phyloP scores from a whole-genome alignment of 2,329 filamentous ascomycete genomes.

The Colletotrichum truncatum region DNA sequence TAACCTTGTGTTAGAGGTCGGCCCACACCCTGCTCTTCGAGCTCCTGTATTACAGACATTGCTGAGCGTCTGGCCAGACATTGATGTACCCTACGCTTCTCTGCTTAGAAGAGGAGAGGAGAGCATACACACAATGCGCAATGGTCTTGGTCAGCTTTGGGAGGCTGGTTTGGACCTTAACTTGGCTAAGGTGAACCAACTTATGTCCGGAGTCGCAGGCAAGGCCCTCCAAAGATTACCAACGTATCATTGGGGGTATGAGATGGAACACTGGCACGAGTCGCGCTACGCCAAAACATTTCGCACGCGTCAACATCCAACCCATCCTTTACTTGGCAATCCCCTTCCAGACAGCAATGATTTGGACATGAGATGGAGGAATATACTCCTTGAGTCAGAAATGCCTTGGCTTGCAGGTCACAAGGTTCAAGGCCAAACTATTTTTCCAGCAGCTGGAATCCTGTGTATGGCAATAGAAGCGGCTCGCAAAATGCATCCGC shows the following conservation, averaged over 20 bases:
- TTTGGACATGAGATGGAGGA: conserved; percentile 17
- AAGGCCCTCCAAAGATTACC: conserved; percentile 41
- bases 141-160: conserved; percentile 28
- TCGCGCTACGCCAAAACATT: conserved; percentile 36
- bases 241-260: conserved; percentile 46
- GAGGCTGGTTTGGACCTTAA: not conserved
- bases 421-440: conserved; percentile 41
- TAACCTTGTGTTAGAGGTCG: conserved; percentile 40
- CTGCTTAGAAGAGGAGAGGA: conserved; percentile 30
- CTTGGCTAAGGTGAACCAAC: not conserved
- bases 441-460: conserved; percentile 56
- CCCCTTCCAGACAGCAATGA: not conserved
- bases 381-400: conserved; percentile 25
- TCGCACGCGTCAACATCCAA: conserved; percentile 37
- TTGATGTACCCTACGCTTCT: conserved; percentile 35
- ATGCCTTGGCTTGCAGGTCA: conserved; percentile 48
- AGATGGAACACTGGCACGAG: conserved; percentile 42
- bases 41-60: conserved; percentile 44
- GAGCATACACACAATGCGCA: conserved; percentile 33
- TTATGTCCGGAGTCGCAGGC: conserved; percentile 9
- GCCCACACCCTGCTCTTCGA: conserved; percentile 49
- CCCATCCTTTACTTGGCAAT: conserved; percentile 43
- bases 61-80: not conserved
- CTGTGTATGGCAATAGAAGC: conserved; percentile 54
- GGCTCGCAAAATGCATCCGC: conserved; percentile 32